phyloP scores from a whole-genome alignment of 768 basidiomycete species.

The Sistotremastrum niveocremeum region DNA sequence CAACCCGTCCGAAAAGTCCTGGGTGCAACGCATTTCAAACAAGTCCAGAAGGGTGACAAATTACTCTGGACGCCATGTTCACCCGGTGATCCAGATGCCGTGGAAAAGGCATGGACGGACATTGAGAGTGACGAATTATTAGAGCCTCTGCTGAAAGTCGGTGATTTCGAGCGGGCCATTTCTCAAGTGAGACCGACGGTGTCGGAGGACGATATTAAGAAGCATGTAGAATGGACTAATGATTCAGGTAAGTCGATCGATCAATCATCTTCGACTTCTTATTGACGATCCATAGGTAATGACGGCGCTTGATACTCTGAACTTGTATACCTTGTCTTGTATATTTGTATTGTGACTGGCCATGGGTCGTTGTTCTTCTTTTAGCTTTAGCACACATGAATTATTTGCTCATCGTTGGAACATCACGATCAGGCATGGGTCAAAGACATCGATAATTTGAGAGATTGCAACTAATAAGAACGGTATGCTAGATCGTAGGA shows the following conservation, averaged over 20 bases:
- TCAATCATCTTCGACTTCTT: too few relatives aligned
- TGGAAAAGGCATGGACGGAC: slow-evolving; percentile 84
- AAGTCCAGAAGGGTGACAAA: slow-evolving; percentile 21
- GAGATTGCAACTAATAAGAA: too few relatives aligned
- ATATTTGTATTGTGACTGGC: too few relatives aligned
- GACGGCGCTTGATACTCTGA: too few relatives aligned
- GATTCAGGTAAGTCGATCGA: slow-evolving; percentile 50
- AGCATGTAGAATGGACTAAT: slow-evolving; percentile 72
- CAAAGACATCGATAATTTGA: too few relatives aligned
- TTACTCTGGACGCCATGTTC: slow-evolving; percentile 91
- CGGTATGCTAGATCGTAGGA: too few relatives aligned
- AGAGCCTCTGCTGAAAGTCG: slow-evolving; percentile 71
- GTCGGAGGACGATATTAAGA: slow-evolving; percentile 72
- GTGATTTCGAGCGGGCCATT: slow-evolving; percentile 74
- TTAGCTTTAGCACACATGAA: too few relatives aligned
- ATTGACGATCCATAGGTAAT: too few relatives aligned
- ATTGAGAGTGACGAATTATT: slow-evolving; percentile 76
- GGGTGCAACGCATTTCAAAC: slow-evolving; percentile 89
- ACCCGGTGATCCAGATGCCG: slow-evolving; percentile 74
- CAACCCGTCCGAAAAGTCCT: slow-evolving; percentile 96
- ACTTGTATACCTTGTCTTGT: too few relatives aligned
- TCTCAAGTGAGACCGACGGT: slow-evolving; percentile 78
- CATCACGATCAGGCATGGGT: too few relatives aligned
- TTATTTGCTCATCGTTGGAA: too few relatives aligned
- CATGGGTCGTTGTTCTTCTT: too few relatives aligned